Evolutionary conservation across 148 eudicot genomes (phyloP), one percentile per base, ranked within the genome.

Genomic region (Chenopodium formosanum): DNA sequence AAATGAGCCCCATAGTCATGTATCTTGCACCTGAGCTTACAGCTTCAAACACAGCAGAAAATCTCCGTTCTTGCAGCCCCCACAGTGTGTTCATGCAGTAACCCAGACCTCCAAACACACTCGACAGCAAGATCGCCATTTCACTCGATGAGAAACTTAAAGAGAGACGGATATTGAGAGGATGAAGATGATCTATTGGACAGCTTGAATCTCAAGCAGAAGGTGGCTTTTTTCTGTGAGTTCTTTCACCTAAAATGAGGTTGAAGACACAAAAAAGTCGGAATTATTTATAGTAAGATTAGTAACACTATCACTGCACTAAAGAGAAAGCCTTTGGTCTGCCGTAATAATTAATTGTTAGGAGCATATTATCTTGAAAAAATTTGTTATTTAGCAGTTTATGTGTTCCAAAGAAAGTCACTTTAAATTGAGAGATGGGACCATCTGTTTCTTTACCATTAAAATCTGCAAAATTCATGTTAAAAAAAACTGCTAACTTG

Each of bases 1-100:
- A 79, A 65, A 85, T 75, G 52, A 89, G 83, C 25, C 88, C 90
- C 76, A 81, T 74, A 53, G 83, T 84, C 67, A 84, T 73, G 52
- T 78, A 81, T 76, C 88, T 82, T 46, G 83, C 90, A 52, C 81
- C 83, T 17, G 82, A 76, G 65, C 79, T 81, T 67, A 87, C 87
- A 17, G 82, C 85, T 27, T 89, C 87, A 77, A 80, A 84, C 9
- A 89, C 40, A 20, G 74, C 53, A 53, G 79, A 79, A 29, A 84
- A 80, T 20, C 89, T 80, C 68, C 79, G 83, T 23, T 89, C 91
- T 68, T 84, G 89, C 64, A 84, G 82, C 3, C 70, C 73, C 84
- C 86, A 82, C 20, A 87, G 29, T 29, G 87, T 79, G 34, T 25
- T 53, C 80, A 77, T 73, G 66, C 83, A 86, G 74, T 40, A 76